Evolutionary conservation across 345 rosid species (phyloP).

Genomic region (Eucalyptus victrix): DNA sequence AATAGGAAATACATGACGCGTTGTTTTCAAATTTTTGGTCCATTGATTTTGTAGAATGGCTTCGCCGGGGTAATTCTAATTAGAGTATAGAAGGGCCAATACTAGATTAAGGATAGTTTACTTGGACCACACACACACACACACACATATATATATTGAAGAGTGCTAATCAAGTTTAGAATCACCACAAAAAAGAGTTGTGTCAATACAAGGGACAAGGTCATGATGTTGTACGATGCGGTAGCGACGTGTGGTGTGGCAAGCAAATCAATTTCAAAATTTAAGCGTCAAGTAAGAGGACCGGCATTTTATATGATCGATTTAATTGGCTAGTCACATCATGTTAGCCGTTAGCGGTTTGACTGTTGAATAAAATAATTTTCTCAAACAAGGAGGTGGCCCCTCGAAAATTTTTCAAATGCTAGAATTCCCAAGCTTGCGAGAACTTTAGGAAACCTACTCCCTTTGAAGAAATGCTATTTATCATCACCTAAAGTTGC

Average conservation of each 20-base stretch:
- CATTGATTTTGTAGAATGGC: not conserved
- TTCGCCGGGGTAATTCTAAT: not conserved
- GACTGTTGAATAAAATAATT: not conserved
- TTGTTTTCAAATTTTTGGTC: not conserved
- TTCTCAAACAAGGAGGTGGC: not conserved
- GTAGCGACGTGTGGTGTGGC: rapidly evolving
- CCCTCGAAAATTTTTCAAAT: not conserved
- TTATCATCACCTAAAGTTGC: not conserved
- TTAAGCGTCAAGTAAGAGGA: not conserved
- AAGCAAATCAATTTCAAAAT: not conserved
- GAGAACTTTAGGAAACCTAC: not conserved
- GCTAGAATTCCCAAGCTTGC: not conserved
- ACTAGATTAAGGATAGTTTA: not conserved
- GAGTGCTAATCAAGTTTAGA: no score
- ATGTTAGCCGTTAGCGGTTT: rapidly evolving
- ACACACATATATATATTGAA: rapidly evolving
- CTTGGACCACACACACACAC: no score
- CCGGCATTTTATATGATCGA: no score
- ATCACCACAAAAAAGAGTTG: not conserved
- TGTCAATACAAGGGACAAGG: not conserved
- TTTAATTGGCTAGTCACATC: not conserved
- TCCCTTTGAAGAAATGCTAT: not conserved
- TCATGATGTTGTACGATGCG: rapidly evolving
- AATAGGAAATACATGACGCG: not conserved
- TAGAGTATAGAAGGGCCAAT: not conserved